Conservation (phyloP, 1,284 basidiomycete genomes). For the Cystobasidium sp. region DNA sequence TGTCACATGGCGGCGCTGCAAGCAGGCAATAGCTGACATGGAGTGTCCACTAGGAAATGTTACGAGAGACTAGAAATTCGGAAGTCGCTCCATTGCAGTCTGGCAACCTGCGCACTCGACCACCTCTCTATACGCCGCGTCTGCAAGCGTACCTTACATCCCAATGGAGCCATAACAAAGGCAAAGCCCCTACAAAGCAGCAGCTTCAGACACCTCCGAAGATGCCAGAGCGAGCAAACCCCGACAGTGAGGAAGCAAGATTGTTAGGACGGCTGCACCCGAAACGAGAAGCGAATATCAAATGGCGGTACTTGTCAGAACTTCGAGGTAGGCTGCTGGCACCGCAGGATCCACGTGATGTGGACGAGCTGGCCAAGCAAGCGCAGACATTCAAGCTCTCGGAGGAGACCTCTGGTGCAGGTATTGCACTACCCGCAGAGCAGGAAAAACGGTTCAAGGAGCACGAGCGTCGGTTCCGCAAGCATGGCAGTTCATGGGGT, state of each 20-base stretch:
- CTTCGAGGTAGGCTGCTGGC: constrained; percentile 6
- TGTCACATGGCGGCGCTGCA: no score
- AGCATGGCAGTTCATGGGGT: neutral
- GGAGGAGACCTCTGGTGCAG: neutral
- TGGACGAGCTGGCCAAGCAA: neutral
- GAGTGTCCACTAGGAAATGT: neutral
- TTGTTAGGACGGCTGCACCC: constrained; percentile 70
- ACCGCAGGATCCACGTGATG: constrained; percentile 1
- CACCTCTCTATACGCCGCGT: constrained; percentile 68
- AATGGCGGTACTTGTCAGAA: constrained; percentile 62
- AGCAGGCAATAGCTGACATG: neutral
- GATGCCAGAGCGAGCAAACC: constrained; percentile 65
- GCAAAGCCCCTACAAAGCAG: constrained; percentile 59
- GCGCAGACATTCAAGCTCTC: constrained; percentile 4
- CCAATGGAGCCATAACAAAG: constrained; percentile 61
- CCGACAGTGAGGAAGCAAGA: constrained; percentile 65
- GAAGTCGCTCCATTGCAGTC: constrained; percentile 63
- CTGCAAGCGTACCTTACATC: constrained; percentile 65
- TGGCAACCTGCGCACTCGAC: constrained; percentile 63
- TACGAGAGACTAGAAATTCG: constrained; percentile 59
- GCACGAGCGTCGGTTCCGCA: neutral
- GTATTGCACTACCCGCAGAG: neutral
- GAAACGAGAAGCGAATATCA: constrained; percentile 71
- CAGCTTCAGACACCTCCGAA: constrained; percentile 63
- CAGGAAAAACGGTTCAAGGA: neutral